Evolutionary conservation across 2,329 filamentous ascomycete species (phyloP).

Genomic region (Calonectria fujianensis): DNA sequence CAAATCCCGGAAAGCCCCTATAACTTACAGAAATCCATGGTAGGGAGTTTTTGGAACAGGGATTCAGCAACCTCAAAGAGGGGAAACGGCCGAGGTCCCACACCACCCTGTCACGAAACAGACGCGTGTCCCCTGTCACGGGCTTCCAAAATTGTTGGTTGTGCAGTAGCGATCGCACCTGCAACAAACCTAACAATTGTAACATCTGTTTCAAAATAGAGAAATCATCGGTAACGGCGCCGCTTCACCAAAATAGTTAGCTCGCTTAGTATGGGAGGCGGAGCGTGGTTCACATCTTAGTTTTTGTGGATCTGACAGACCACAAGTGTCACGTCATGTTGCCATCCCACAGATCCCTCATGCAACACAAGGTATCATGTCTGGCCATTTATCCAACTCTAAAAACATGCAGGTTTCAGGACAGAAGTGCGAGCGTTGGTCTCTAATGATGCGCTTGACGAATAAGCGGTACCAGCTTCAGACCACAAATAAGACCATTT

Average conservation of each 20-base stretch:
- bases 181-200: neutral
- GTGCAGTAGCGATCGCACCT: neutral
- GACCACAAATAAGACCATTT: no score
- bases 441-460: no score
- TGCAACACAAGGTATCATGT: no score
- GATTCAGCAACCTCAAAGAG: neutral
- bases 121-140: neutral
- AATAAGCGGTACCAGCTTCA: no score
- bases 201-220: neutral
- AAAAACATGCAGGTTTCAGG: no score
- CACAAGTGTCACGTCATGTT: no score
- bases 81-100: neutral
- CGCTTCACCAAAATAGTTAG: neutral
- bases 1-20: neutral
- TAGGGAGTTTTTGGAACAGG: neutral
- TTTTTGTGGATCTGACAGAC: no score
- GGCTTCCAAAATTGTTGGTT: neutral
- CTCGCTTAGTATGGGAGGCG: no score
- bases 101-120: neutral
- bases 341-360: no score
- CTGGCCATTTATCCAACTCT: no score
- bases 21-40: neutral
- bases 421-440: no score
- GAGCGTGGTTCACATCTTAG: no score
- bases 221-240: neutral